Evolutionary conservation across 2,329 filamentous ascomycete genomes (phyloP).

Genomic region (Apiospora pterosperma): DNA sequence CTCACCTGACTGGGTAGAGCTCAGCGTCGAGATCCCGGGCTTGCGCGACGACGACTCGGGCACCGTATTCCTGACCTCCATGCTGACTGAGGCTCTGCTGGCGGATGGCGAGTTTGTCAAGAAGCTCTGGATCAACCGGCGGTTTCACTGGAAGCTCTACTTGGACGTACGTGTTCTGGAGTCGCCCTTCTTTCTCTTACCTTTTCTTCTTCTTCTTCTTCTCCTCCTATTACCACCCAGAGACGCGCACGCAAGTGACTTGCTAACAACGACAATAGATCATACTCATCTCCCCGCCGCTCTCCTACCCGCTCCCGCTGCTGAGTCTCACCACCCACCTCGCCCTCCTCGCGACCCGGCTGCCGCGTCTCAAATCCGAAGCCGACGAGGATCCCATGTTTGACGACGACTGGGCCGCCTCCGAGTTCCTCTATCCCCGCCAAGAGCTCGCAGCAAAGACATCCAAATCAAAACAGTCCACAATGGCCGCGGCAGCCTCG

Average conservation of each 20-base stretch:
- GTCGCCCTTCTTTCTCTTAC: not conserved
- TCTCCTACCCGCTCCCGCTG: constrained; percentile 85
- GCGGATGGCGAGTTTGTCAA: constrained; percentile 66
- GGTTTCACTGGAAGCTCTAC: constrained; percentile 96
- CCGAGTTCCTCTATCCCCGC: constrained; percentile 69
- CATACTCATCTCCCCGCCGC: constrained; percentile 84
- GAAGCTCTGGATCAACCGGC: constrained; percentile 78
- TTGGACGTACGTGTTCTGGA: constrained; percentile 68
- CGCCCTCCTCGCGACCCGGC: constrained; percentile 80
- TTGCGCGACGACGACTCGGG: constrained; percentile 86
- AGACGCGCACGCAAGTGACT: not conserved
- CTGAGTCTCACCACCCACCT: constrained; percentile 92
- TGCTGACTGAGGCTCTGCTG: constrained; percentile 84
- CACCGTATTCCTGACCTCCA: constrained; percentile 81
- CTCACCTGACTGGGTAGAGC: constrained; percentile 75
- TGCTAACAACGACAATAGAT: constrained; percentile 53
- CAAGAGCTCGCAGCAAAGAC: constrained; percentile 29
- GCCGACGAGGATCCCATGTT: constrained; percentile 95
- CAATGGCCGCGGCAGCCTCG: constrained; percentile 15
- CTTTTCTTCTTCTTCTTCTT: not conserved
- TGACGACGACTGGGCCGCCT: constrained; percentile 93
- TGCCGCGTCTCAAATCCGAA: constrained; percentile 83
- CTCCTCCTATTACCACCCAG: not conserved
- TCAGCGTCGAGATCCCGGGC: constrained; percentile 88
- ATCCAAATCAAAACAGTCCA: constrained; percentile 11